These are phyloP conservation scores for Tubosaeta brunneosetosa DNA, from an alignment of 768 basidiomycete species.

Conservation along the genomic window DNA sequence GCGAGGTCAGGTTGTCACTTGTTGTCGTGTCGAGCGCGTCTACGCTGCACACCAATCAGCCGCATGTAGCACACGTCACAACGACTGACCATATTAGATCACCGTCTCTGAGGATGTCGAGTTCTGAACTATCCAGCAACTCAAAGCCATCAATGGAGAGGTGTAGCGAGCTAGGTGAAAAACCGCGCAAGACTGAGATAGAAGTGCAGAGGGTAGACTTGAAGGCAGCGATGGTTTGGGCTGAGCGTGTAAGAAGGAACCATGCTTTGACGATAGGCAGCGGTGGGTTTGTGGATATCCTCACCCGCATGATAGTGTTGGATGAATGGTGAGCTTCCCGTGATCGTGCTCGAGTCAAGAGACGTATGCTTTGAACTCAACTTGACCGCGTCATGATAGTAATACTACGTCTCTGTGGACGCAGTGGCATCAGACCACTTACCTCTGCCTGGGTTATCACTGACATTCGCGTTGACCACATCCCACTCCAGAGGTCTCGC, in stretches of 20 bases:
- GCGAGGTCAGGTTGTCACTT: too few species aligned
- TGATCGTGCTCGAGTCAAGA: too few species aligned
- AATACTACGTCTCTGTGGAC: too few species aligned
- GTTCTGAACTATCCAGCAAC: slow-evolving; percentile 24
- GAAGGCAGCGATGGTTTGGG: background rate
- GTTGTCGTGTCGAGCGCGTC: slow-evolving; percentile 1
- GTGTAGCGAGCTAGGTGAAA: slow-evolving; percentile 3
- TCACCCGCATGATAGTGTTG: slow-evolving; percentile 39
- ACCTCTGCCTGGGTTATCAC: too few species aligned
- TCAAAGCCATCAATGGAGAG: slow-evolving; percentile 29
- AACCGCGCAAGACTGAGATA: slow-evolving; percentile 7
- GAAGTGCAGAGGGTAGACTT: slow-evolving; percentile 19
- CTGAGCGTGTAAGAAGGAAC: slow-evolving; percentile 36
- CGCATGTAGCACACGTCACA: too few species aligned
- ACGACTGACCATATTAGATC: slow-evolving; percentile 24
- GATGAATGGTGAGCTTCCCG: too few species aligned
- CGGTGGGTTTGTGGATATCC: slow-evolving; percentile 44
- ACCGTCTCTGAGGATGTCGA: slow-evolving; percentile 25
- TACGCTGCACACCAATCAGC: slow-evolving; percentile 15
- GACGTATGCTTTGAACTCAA: too few species aligned
- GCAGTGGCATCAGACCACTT: too few species aligned
- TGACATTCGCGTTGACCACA: too few species aligned
- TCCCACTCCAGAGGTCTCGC: slow-evolving; percentile 84
- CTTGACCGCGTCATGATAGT: too few species aligned
- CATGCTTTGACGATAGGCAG: slow-evolving; percentile 49